phyloP scores from a whole-genome alignment of 257 asterid species.

The Solanum tacnaense region DNA sequence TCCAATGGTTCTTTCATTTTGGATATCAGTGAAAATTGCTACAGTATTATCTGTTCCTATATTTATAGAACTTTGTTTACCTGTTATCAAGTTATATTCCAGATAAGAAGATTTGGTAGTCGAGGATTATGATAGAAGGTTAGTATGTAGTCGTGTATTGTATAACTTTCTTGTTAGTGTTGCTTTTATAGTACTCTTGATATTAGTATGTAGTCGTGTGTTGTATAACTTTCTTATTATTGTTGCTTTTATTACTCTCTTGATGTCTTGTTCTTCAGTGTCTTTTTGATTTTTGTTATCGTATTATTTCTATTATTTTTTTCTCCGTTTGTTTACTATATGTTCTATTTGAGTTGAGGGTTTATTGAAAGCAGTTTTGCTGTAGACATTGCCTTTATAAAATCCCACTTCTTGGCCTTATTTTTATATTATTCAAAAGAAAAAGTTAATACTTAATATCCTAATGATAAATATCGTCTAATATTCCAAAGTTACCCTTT shows the following conservation, averaged over 20 bases:
- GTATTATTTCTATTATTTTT: neutral
- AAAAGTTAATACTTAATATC: too few species aligned
- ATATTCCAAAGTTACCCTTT: too few species aligned
- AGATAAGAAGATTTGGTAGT: neutral
- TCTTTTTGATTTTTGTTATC: neutral
- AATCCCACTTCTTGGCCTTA: too few species aligned
- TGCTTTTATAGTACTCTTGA: too few species aligned
- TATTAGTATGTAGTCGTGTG: too few species aligned
- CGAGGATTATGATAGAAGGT: neutral
- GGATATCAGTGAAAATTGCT: neutral
- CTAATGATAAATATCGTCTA: too few species aligned
- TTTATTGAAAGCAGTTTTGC: too few species aligned
- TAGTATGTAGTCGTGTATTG: neutral
- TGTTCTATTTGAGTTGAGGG: neutral
- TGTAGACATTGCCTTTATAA: too few species aligned
- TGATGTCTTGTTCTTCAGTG: neutral
- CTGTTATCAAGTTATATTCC: neutral
- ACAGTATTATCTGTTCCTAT: neutral
- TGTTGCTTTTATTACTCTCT: neutral
- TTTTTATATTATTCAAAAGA: too few species aligned
- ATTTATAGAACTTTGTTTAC: neutral
- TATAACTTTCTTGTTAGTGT: neutral
- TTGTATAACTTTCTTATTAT: too few species aligned
- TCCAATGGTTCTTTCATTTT: neutral
- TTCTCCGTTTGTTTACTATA: neutral